Evolutionary conservation across 306 rosid species (phyloP).

Genomic region (Echinosophora koreensis): DNA sequence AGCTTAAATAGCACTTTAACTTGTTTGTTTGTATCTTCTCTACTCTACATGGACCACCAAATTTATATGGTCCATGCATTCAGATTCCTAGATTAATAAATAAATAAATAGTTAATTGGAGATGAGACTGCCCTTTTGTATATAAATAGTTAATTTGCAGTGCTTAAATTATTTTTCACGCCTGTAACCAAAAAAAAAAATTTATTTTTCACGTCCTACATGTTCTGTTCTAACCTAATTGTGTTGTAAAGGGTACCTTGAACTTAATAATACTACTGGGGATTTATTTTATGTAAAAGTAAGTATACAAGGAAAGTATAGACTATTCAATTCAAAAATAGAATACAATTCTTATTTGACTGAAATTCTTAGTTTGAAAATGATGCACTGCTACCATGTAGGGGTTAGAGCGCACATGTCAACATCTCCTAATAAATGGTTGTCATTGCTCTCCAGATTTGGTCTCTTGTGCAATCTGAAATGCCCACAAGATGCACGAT

Average conservation of each 20-base stretch:
- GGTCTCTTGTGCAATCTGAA: too few species aligned
- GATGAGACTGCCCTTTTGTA: constrained; percentile 39
- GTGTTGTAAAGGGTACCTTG: background rate
- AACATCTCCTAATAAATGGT: constrained; percentile 17
- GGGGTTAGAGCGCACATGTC: constrained; percentile 8
- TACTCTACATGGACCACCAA: constrained; percentile 53
- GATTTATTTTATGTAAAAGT: background rate
- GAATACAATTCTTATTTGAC: background rate
- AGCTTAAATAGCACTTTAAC: constrained; percentile 67
- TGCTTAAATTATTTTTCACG: background rate
- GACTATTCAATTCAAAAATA: background rate
- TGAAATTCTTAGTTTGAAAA: background rate
- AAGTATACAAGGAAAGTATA: background rate
- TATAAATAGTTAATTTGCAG: constrained; percentile 35
- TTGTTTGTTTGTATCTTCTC: constrained; percentile 47
- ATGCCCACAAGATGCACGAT: too few species aligned
- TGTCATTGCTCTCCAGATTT: background rate
- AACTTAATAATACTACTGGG: background rate
- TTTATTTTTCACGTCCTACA: constrained; percentile 10
- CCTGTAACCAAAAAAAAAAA: too few species aligned
- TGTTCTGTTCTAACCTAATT: constrained; percentile 24
- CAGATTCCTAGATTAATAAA: constrained; percentile 63
- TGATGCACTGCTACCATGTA: background rate
- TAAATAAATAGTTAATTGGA: constrained; percentile 53
- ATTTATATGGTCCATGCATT: constrained; percentile 58